Percentiles rank a stretch among this genome's conserved stretches.
Evolutionary conservation across 1,139 yeast species (phyloP).

Genomic region (Sugiyamaella paludigena): DNA sequence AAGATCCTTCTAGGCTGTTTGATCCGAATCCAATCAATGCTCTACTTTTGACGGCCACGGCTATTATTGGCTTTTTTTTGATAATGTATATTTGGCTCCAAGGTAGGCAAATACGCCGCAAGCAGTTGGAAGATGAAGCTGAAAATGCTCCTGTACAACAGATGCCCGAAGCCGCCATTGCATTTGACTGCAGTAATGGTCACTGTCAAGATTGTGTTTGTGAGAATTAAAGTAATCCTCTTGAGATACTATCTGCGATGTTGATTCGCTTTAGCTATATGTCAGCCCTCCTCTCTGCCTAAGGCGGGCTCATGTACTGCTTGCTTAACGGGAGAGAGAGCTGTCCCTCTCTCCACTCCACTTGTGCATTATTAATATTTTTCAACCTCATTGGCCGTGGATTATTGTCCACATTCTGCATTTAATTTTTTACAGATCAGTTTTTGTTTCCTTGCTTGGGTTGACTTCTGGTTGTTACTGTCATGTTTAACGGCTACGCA

Average conservation of each 20-base stretch:
- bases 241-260: not conserved
- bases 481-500: no score
- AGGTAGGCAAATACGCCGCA: conserved; percentile 49
- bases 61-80: conserved; percentile 52
- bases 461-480: no score
- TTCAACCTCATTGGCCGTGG: no score
- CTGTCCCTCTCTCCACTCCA: no score
- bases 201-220: conserved; percentile 27
- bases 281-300: not conserved
- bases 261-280: conserved; percentile 2
- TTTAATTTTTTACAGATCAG: no score
- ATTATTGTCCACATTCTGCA: not conserved
- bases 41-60: conserved; percentile 49
- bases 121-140: conserved; percentile 60
- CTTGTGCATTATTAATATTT: no score
- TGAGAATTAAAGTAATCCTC: conserved; percentile 16
- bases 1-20: conserved; percentile 34
- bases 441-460: no score
- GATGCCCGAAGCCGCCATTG: conserved; percentile 43
- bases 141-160: conserved; percentile 51
- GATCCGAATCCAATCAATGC: conserved; percentile 78
- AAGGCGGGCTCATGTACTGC: conserved; percentile 3
- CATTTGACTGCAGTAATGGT: conserved; percentile 19
- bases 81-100: conserved; percentile 55
- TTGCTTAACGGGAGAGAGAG: not conserved